These are phyloP conservation scores for Hygrophoropsis aurantiaca DNA, from an alignment of 768 basidiomycete species.

Conservation along the genomic window DNA sequence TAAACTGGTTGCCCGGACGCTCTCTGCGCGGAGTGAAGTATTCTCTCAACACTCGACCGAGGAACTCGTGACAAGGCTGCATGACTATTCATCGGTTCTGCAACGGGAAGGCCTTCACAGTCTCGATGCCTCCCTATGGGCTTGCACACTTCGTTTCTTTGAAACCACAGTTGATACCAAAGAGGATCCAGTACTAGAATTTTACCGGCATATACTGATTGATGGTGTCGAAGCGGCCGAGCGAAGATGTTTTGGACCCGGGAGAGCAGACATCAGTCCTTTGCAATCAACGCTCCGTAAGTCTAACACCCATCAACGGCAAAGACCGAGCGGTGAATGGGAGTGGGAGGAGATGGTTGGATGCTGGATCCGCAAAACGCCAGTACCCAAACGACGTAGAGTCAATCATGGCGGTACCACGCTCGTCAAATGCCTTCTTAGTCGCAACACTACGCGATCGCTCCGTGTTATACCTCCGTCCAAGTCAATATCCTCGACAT, in stretches of 20 bases:
- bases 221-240: slow-evolving; percentile 53
- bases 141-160: slow-evolving; percentile 46
- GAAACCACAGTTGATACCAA: slow-evolving; percentile 32
- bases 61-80: slow-evolving; percentile 21
- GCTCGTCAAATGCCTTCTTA: neutral
- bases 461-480: neutral
- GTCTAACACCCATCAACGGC: slow-evolving; percentile 7
- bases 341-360: slow-evolving; percentile 49
- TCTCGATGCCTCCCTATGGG: slow-evolving; percentile 54
- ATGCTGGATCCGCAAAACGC: slow-evolving; percentile 44
- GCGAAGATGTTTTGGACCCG: slow-evolving; percentile 40
- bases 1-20: slow-evolving; percentile 23
- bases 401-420: neutral
- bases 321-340: slow-evolving; percentile 34
- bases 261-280: slow-evolving; percentile 12
- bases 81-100: slow-evolving; percentile 29
- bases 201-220: slow-evolving; percentile 42
- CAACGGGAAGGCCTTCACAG: slow-evolving; percentile 33
- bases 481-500: slow-evolving; percentile 2
- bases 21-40: slow-evolving; percentile 10
- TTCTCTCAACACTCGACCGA: slow-evolving; percentile 15
- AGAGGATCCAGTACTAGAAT: slow-evolving; percentile 26
- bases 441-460: neutral
- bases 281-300: slow-evolving; percentile 5
- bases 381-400: slow-evolving; percentile 25